A percentile compares a stretch with the other conserved stretches of the same genome.
Conservation (phyloP, 139 green algal species). For the Haematococcus sp. region DNA sequence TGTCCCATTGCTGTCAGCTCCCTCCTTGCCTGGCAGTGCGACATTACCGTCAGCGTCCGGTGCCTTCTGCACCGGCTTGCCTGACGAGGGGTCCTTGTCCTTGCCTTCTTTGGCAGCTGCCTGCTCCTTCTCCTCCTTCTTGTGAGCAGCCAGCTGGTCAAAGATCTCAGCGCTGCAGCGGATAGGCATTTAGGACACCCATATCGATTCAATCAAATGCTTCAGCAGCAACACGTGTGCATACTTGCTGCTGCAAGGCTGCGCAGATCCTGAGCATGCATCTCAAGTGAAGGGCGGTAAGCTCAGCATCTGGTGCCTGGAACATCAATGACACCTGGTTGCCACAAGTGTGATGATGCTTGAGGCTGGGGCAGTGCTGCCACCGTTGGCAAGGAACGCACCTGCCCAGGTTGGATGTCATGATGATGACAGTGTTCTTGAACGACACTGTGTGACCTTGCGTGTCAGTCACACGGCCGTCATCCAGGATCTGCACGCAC, state of each 20-base stretch:
- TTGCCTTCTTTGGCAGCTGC: not conserved
- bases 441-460: slow-evolving; percentile 91
- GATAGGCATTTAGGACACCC: too few relatives aligned
- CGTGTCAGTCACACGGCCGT: slow-evolving; percentile 91
- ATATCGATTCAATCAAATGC: too few relatives aligned
- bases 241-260: too few relatives aligned
- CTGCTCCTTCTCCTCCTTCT: slow-evolving; percentile 3
- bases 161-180: slow-evolving; percentile 25
- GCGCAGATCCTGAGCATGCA: too few relatives aligned
- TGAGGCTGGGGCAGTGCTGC: not conserved
- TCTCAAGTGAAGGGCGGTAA: too few relatives aligned
- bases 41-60: not conserved
- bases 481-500: slow-evolving; percentile 95
- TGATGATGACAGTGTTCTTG: slow-evolving; percentile 97
- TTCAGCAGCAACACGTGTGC: too few relatives aligned
- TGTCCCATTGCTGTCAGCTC: not conserved
- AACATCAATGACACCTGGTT: too few relatives aligned
- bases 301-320: too few relatives aligned
- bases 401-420: slow-evolving; percentile 94
- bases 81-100: not conserved
- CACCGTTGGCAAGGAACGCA: not conserved
- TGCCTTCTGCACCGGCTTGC: not conserved
- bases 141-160: not conserved
- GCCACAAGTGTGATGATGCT: too few relatives aligned
- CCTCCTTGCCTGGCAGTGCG: not conserved